phyloP scores from a whole-genome alignment of 441 rosid genomes.

The Rhodomyrtus psidioides region DNA sequence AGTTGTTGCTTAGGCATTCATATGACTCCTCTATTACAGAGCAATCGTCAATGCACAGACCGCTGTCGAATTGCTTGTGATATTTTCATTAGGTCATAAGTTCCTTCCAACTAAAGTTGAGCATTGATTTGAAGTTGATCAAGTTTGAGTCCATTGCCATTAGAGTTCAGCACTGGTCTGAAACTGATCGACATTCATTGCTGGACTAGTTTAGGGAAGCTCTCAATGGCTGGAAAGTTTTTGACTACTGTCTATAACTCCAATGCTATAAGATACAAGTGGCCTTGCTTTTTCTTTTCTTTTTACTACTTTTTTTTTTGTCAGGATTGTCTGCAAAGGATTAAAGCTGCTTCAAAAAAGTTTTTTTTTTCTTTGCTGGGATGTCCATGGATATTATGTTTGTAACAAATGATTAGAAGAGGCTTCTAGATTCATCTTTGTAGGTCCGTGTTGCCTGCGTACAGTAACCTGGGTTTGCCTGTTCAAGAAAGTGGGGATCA shows the following conservation, averaged over 20 bases:
- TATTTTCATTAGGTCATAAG: background rate
- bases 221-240: background rate
- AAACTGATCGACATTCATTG: background rate
- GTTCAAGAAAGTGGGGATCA: background rate
- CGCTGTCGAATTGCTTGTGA: background rate
- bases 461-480: background rate
- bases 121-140: background rate
- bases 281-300: background rate
- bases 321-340: background rate
- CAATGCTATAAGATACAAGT: background rate
- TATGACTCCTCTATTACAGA: background rate
- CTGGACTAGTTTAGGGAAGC: background rate
- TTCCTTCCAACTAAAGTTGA: background rate
- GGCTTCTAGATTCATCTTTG: background rate
- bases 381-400: background rate
- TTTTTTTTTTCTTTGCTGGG: background rate
- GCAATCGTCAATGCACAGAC: background rate
- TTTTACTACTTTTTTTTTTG: background rate
- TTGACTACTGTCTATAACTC: background rate
- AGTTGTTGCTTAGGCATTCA: background rate
- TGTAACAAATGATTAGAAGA: background rate
- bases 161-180: background rate
- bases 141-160: background rate
- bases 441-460: background rate
- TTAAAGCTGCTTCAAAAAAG: background rate